These are phyloP conservation scores for Talaromyces sp. DNA, from an alignment of 2,329 filamentous ascomycete genomes.

Conservation along the genomic window DNA sequence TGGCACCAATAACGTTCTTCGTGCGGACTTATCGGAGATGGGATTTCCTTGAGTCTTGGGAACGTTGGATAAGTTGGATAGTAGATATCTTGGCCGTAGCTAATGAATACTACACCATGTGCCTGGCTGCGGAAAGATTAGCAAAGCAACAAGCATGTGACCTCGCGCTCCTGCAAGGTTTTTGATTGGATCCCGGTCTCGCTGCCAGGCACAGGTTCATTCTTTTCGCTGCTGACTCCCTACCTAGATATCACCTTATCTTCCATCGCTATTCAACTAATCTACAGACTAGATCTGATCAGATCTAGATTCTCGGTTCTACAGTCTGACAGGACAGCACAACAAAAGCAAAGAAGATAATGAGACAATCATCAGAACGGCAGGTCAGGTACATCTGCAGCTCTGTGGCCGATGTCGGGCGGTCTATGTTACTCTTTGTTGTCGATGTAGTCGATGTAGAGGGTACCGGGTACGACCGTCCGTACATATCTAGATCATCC, in stretches of 20 bases:
- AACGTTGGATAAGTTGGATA: neutral
- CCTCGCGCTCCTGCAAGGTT: neutral
- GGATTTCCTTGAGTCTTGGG: neutral
- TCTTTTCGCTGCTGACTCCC: neutral
- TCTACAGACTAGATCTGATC: neutral
- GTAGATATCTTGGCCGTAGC: neutral
- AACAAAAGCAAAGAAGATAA: neutral
- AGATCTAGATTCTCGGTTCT: neutral
- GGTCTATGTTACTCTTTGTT: neutral
- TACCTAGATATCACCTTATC: neutral
- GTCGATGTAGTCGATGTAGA: neutral
- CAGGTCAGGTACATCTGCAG: constrained; percentile 12
- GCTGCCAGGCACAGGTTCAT: neutral
- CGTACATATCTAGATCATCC: neutral
- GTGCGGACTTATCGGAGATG: neutral
- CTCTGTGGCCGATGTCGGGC: neutral
- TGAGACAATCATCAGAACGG: neutral
- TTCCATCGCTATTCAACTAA: neutral
- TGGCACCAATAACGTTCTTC: neutral
- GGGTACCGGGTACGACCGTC: neutral
- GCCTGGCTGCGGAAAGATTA: neutral
- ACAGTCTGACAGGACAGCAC: neutral
- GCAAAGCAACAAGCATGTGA: neutral
- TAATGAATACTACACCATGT: neutral
- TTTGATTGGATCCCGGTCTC: neutral